phyloP scores from a whole-genome alignment of 2,329 filamentous ascomycete species.

The Tolypocladium tundrense region DNA sequence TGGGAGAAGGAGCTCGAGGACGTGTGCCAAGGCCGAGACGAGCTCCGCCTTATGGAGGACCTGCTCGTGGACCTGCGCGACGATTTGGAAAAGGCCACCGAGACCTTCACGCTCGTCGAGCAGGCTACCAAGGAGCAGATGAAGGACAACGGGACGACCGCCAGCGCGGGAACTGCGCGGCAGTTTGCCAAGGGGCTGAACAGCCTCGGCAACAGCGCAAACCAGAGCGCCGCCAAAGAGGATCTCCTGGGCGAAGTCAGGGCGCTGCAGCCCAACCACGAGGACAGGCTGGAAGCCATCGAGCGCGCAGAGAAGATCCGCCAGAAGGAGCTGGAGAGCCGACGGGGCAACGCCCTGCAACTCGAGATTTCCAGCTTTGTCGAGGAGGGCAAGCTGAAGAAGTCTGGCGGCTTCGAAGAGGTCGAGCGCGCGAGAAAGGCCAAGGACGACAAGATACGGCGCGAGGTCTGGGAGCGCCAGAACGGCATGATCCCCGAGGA shows the following conservation, averaged over 20 bases:
- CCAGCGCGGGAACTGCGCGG: conserved; percentile 39
- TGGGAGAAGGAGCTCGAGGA: conserved; percentile 97
- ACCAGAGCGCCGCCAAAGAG: conserved; percentile 79
- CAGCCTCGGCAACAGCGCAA: conserved; percentile 43
- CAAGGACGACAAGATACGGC: conserved; percentile 78
- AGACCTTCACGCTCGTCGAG: conserved; percentile 91
- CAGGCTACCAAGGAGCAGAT: conserved; percentile 98
- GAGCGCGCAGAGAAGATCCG: conserved; percentile 90
- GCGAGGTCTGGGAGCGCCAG: conserved; percentile 63
- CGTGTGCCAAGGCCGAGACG: conserved; percentile 89
- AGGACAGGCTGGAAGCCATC: conserved; percentile 86
- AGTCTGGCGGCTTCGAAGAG: conserved; percentile 91
- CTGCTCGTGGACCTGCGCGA: conserved; percentile 85
- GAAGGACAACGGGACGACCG: conserved; percentile 53
- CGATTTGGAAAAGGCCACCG: conserved; percentile 86
- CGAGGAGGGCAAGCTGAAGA: conserved; percentile 84
- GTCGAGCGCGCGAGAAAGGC: conserved; percentile 73
- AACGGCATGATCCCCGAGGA: conserved; percentile 44
- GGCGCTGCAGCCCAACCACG: conserved; percentile 88
- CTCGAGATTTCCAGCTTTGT: conserved; percentile 82
- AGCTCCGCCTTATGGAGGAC: conserved; percentile 93
- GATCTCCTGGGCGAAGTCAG: conserved; percentile 87
- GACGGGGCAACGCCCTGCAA: conserved; percentile 66
- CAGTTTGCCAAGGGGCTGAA: conserved; percentile 45
- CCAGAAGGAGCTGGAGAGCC: conserved; percentile 75